phyloP scores from a whole-genome alignment of 2,329 filamentous ascomycete genomes.

The Zelopaecilomyces penicillatus region DNA sequence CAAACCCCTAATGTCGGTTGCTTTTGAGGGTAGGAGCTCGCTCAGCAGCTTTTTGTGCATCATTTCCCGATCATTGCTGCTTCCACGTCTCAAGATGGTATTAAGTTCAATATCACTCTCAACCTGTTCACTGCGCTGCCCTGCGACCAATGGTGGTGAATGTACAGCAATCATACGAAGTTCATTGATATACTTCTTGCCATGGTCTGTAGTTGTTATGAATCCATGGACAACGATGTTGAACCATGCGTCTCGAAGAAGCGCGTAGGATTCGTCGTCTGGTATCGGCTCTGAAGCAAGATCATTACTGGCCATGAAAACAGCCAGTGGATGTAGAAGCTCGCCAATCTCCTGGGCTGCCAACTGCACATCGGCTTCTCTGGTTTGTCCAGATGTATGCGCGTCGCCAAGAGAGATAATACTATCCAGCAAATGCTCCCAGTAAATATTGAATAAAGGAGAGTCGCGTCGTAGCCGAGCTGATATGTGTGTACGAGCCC shows the following conservation, averaged over 20 bases:
- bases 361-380: constrained; percentile 70
- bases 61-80: constrained; percentile 67
- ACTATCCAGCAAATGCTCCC: constrained; percentile 73
- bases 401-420: constrained; percentile 88
- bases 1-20: constrained; percentile 69
- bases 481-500: constrained; percentile 73
- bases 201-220: constrained; percentile 62
- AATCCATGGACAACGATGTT: constrained; percentile 96
- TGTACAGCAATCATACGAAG: constrained; percentile 78
- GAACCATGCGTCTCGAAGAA: constrained; percentile 93
- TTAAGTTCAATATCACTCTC: constrained; percentile 98
- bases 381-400: constrained; percentile 63
- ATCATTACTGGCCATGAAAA: constrained; percentile 65
- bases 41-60: constrained; percentile 74
- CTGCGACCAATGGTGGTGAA: constrained; percentile 78
- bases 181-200: constrained; percentile 65
- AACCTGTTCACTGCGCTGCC: constrained; percentile 79
- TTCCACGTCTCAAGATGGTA: constrained; percentile 79
- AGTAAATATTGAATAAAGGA: constrained; percentile 72
- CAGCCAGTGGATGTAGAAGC: constrained; percentile 76
- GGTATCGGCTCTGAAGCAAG: constrained; percentile 38
- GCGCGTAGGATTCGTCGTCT: constrained; percentile 61
- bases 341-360: constrained; percentile 82
- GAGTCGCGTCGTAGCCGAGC: constrained; percentile 59
- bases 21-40: constrained; percentile 65